Conservation (phyloP, 805 yeast species). For the Candida caryicola region DNA sequence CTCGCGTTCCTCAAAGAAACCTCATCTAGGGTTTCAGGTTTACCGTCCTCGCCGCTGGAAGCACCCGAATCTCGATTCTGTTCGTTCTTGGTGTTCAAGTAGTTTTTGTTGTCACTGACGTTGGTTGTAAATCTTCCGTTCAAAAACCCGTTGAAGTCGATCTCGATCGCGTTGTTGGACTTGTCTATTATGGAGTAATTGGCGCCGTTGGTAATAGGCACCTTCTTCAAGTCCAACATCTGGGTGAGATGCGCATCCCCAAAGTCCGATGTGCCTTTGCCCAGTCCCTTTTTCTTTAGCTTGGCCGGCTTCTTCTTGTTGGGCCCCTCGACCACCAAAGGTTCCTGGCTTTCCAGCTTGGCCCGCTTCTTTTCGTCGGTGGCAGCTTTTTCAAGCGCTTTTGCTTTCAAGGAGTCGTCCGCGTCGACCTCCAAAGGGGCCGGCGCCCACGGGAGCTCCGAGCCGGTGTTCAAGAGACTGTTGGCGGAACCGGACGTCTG, state of each 20-base stretch:
- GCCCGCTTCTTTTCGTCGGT: no score
- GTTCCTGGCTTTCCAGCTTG: no score
- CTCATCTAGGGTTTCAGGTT: slow-evolving; percentile 5
- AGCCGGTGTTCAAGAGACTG: slow-evolving; percentile 8
- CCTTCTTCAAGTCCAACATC: slow-evolving; percentile 27
- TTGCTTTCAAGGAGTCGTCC: no score
- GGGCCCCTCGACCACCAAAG: no score
- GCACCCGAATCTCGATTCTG: neutral
- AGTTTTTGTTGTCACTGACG: slow-evolving; percentile 39
- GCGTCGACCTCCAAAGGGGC: no score
- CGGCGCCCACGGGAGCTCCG: slow-evolving; percentile 1
- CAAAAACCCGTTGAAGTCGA: slow-evolving; percentile 35
- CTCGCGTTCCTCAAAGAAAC: slow-evolving; percentile 22
- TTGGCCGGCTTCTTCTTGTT: no score
- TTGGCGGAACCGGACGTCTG: slow-evolving; percentile 5
- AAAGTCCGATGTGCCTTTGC: no score
- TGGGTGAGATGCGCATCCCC: neutral
- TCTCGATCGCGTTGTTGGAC: slow-evolving; percentile 22
- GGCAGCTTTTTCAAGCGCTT: no score
- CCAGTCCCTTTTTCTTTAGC: no score
- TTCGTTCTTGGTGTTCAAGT: slow-evolving; percentile 11
- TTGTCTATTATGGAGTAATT: slow-evolving; percentile 27
- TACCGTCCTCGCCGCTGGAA: neutral
- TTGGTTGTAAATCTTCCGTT: slow-evolving; percentile 44
- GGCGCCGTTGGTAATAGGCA: slow-evolving; percentile 12